Conservation (phyloP, 2,329 filamentous ascomycete genomes). For the Phaeosphaeria sp. region DNA sequence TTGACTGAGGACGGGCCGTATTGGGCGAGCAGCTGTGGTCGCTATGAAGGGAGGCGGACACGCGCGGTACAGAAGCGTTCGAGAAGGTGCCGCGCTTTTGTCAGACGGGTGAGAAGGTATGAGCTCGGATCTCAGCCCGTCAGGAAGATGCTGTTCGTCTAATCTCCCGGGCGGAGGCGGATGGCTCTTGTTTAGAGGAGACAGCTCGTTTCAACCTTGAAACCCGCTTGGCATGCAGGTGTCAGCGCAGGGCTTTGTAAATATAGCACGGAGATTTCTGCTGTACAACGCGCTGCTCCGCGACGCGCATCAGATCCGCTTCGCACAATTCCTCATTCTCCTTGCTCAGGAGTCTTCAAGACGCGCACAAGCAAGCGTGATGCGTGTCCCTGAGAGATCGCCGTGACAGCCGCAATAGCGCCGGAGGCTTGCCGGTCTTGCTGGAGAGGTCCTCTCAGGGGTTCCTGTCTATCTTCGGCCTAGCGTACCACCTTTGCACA, state of each 20-base stretch:
- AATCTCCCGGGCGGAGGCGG: constrained; percentile 49
- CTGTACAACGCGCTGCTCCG: constrained; percentile 20
- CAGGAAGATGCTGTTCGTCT: constrained; percentile 50
- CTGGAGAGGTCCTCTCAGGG: constrained; percentile 23
- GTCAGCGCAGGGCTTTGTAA: constrained; percentile 42
- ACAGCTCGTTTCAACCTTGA: constrained; percentile 43
- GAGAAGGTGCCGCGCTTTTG: constrained; percentile 45
- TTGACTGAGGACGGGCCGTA: constrained; percentile 39
- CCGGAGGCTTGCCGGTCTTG: constrained; percentile 30
- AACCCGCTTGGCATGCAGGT: constrained; percentile 46
- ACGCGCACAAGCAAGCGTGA: constrained; percentile 7
- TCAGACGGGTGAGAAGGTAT: constrained; percentile 36
- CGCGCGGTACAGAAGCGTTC: constrained; percentile 40
- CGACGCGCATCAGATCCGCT: constrained; percentile 1
- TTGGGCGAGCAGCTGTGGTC: constrained; percentile 34
- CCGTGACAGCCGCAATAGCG: constrained; percentile 34
- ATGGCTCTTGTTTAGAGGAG: constrained; percentile 49
- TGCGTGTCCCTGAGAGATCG: constrained; percentile 32
- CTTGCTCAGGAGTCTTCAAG: not conserved
- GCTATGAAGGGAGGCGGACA: constrained; percentile 34
- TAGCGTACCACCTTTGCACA: constrained; percentile 23
- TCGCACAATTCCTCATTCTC: constrained; percentile 9
- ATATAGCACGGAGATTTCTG: constrained; percentile 37
- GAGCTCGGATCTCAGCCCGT: constrained; percentile 44
- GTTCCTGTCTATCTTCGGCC: constrained; percentile 15